phyloP scores from a whole-genome alignment of 352 stramenopile species.

The Globisporangium cylindrosporum region DNA sequence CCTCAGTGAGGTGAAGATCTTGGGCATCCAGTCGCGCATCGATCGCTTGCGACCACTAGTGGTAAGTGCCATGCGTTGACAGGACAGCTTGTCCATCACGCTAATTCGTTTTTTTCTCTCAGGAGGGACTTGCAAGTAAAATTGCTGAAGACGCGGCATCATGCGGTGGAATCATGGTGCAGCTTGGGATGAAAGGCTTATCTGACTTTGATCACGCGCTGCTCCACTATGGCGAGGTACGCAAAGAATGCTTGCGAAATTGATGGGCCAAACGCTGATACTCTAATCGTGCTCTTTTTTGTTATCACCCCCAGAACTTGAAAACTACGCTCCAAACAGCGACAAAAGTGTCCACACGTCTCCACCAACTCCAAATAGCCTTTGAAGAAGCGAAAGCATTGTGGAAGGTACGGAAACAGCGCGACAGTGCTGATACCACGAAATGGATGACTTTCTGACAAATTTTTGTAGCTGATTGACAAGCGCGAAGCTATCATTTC shows the following conservation, averaged over 20 bases:
- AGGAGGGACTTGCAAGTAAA: constrained; percentile 15
- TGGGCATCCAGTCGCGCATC: constrained; percentile 6
- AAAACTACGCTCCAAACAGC: constrained; percentile 31
- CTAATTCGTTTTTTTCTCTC: not conserved
- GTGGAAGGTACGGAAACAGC: constrained; percentile 1
- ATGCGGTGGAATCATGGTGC: constrained; percentile 14
- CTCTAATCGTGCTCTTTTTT: not conserved
- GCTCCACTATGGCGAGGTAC: constrained; percentile 14
- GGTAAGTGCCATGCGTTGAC: not conserved
- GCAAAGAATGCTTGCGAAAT: not conserved
- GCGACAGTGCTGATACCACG: too few species aligned
- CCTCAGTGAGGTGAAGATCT: constrained; percentile 13
- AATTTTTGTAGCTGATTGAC: constrained; percentile 26
- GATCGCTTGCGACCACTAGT: constrained; percentile 8
- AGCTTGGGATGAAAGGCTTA: constrained; percentile 14
- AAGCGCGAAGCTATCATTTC: constrained; percentile 46
- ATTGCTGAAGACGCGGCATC: constrained; percentile 1
- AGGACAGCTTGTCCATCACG: not conserved
- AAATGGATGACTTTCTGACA: not conserved
- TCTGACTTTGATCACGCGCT: constrained; percentile 21
- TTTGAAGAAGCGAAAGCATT: constrained; percentile 17
- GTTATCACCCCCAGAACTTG: constrained; percentile 17
- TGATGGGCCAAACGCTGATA: not conserved
- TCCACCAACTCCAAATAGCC: constrained; percentile 30
- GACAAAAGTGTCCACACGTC: constrained; percentile 30